These are phyloP conservation scores for Piromyces finnis DNA, from an alignment of 192 early-diverging fungal genomes.

Conservation along the genomic window DNA sequence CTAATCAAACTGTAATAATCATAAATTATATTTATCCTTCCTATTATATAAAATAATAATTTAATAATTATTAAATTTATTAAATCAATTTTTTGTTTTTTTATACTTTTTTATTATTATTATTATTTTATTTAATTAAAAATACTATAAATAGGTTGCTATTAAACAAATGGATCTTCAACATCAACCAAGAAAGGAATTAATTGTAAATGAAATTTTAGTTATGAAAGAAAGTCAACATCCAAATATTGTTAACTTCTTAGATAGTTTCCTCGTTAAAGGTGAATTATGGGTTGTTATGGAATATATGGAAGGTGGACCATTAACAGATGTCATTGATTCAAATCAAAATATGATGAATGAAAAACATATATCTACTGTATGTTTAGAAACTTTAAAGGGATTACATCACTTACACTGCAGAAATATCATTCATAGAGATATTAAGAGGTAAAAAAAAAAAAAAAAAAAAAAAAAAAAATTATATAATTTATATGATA, in stretches of 20 bases:
- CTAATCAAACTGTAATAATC: not conserved
- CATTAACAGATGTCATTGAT: not conserved
- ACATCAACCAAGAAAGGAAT: not conserved
- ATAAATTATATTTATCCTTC: no score
- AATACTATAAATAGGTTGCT: not conserved
- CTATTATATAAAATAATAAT: no score
- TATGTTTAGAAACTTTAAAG: not conserved
- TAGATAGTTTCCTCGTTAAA: not conserved
- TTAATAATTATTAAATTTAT: no score
- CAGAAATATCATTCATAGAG: not conserved
- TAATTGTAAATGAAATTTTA: not conserved
- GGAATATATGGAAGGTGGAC: not conserved
- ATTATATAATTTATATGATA: no score
- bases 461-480: no score
- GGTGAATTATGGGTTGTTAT: not conserved
- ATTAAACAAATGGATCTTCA: not conserved
- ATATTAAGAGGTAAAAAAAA: not conserved
- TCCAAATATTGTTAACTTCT: not conserved
- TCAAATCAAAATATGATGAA: not conserved
- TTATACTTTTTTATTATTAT: no score
- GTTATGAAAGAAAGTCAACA: constrained; percentile 1
- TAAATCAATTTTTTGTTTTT: no score
- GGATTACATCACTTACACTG: not conserved
- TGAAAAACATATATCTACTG: not conserved
- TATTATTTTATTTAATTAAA: no score